These are phyloP conservation scores for Mucor circinelloides DNA, from an alignment of 371 early-diverging fungal species.

Conservation along the genomic window DNA sequence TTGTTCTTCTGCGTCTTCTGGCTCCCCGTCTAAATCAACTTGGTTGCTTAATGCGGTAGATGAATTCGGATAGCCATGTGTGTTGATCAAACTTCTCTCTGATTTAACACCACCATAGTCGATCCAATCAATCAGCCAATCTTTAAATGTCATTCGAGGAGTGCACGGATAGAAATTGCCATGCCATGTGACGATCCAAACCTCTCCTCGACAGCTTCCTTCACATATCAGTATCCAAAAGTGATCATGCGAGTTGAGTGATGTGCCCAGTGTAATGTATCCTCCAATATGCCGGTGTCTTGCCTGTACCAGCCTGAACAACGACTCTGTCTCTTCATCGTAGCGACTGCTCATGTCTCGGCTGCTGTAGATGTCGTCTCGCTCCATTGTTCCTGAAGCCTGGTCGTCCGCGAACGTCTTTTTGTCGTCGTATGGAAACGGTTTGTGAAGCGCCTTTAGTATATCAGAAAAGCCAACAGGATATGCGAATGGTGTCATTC, in stretches of 20 bases:
- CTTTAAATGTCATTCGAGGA: slow-evolving; percentile 14
- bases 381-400: background rate
- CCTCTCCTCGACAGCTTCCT: slow-evolving; percentile 15
- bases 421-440: background rate
- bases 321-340: background rate
- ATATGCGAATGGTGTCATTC: slow-evolving; percentile 3
- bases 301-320: background rate
- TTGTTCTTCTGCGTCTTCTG: background rate
- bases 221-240: slow-evolving; percentile 22
- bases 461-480: background rate
- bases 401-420: background rate
- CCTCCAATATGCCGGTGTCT: slow-evolving; percentile 2
- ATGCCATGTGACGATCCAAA: slow-evolving; percentile 12
- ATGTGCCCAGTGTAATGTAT: slow-evolving; percentile 12
- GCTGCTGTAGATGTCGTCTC: background rate
- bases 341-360: background rate
- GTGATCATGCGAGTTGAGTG: slow-evolving; percentile 3
- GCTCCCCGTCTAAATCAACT: background rate
- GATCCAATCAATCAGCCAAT: slow-evolving; percentile 11
- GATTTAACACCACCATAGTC: background rate
- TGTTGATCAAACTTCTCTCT: background rate
- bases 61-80: background rate
- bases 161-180: slow-evolving; percentile 14
- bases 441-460: background rate
- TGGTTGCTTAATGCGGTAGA: background rate